Percentiles rank a stretch among this genome's conserved stretches.
Evolutionary conservation across 2,329 filamentous ascomycete species (phyloP).

Genomic region (Colletotrichum salicis): DNA sequence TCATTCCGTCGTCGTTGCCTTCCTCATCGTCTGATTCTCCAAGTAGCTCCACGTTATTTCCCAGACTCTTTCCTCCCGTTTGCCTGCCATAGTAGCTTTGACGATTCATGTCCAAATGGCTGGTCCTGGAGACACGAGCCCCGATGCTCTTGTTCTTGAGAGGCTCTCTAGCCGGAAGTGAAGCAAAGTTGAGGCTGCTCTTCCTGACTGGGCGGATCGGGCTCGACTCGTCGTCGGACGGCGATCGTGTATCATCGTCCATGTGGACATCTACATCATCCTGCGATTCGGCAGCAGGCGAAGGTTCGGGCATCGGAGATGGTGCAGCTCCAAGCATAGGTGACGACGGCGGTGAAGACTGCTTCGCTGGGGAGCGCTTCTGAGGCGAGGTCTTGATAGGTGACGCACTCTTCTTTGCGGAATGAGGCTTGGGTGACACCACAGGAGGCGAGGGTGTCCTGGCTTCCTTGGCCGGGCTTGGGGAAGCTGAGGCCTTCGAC

Average conservation of each 20-base stretch:
- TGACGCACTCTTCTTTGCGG: slow-evolving; percentile 39
- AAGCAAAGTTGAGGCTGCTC: slow-evolving; percentile 94
- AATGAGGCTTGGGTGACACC: slow-evolving; percentile 36
- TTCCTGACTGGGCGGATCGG: slow-evolving; percentile 84
- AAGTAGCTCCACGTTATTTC: slow-evolving; percentile 55
- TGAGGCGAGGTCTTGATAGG: slow-evolving; percentile 37
- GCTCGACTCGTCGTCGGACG: slow-evolving; percentile 74
- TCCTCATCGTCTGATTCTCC: slow-evolving; percentile 57
- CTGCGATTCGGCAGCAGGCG: slow-evolving; percentile 14
- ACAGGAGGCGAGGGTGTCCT: slow-evolving; percentile 21
- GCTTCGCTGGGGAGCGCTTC: slow-evolving; percentile 40
- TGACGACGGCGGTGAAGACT: slow-evolving; percentile 34
- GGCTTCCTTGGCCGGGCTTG: slow-evolving; percentile 33
- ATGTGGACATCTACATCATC: slow-evolving; percentile 43
- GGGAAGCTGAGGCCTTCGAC: slow-evolving; percentile 27
- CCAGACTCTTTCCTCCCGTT: slow-evolving; percentile 79
- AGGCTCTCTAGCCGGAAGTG: slow-evolving; percentile 90
- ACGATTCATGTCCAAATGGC: slow-evolving; percentile 78
- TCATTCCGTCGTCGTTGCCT: slow-evolving; percentile 63
- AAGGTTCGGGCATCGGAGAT: slow-evolving; percentile 16
- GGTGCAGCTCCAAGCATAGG: slow-evolving; percentile 5
- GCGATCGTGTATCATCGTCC: slow-evolving; percentile 64
- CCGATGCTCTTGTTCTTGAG: slow-evolving; percentile 87
- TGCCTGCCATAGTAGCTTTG: slow-evolving; percentile 79
- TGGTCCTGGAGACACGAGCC: slow-evolving; percentile 77